Base-by-base conservation (phyloP, 108 stramenopile species). In the Discostella stelligeroides region DNA sequence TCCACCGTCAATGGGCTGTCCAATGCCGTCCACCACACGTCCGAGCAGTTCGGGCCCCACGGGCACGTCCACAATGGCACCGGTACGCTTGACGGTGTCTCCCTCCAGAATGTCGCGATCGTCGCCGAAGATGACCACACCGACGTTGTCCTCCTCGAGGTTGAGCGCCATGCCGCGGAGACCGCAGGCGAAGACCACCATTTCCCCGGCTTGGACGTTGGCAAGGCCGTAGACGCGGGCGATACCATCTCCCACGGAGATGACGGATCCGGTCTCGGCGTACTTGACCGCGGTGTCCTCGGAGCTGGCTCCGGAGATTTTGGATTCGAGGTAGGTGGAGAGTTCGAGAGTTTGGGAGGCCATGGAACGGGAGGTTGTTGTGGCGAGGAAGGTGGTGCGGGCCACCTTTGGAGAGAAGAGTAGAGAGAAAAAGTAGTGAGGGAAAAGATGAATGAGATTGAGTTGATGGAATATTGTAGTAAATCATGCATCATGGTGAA, bases 161-260 rank as follows among this genome's bases (percentile, higher is more conserved):
- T 99, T 99, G 75, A 99, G 95, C 47, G 98, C 98, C 98, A 98
- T 99, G 68, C 98, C 98, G 48, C 95, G 89, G 55, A 97, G 88
- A 54, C 96, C 97, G 77, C 87, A 88, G 86, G 95, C 82, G 62
- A 98, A 98, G 72, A 96, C 96, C 81, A 97, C 95, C 97, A 99
- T 98, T 97, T 99, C 98, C 81, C 98, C 98, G 67, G 98, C 98
- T 82, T 99, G 98, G 84, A 99, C 97, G 73, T 97, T 97, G 91
- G 96, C 94, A 59, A 99, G 91, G 71, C 98, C 98, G 85, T 98
- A 99, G 21, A 99, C 98, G 80, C 98, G 98, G 72, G 98, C 98
- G 79, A 99, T 99, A 86, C 98, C 98, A 82, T 99, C 98, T 88
- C 98, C 98, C 23, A 99, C 97, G 37, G 97, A 97, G 73, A 99